Base-by-base conservation (phyloP, 768 basidiomycete species). In the Trametes cinnabarina region DNA sequence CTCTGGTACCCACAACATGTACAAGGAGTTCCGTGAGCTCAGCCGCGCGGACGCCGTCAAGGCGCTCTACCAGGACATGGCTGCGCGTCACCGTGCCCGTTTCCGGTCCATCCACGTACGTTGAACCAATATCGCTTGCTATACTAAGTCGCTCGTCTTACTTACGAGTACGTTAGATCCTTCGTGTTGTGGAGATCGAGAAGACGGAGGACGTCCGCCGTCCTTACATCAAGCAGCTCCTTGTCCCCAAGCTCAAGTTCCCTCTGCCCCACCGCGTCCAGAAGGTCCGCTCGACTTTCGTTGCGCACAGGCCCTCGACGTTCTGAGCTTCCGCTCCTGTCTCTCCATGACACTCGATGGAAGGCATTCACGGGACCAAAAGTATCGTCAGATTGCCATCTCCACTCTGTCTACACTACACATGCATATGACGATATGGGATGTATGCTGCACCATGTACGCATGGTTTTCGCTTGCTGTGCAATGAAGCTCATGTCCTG, bases 1-100 rank as follows among this genome's bases (percentile, higher is more conserved):
- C 68, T 97, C 95, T 50, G 97, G 97, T 63, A 99, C 97, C 44
- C 97, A 98, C 88, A 99, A 99, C 87, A 96, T 98, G 94, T 97
- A 97, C 90, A 95, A 95, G 85, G 90, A 92, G 77, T 98, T 92
- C 90, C 92, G 94, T 71, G 96, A 98, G 69, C 88, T 99, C 67
- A 82, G 82, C 66, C 88, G 97, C 64, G 88, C 92, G 60, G 95
- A 92, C 73, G 96, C 97, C 57, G 97, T 98, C 73, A 94, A 91
- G 83, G 82, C 87, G 67, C 77, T 98, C 74, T 98, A 98, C 86
- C 96, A 98, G 80, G 96, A 98, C 78, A 98, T 99, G 96, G 93
- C 97, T 69, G 94, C 97, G 62, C 85, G 95, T 66, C 96, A 99
- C 77, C 94, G 96, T 78, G 97, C 97, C 64, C 94, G 97, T 73